phyloP scores from a whole-genome alignment of 139 green algal species.

The Micractinium sp. region DNA sequence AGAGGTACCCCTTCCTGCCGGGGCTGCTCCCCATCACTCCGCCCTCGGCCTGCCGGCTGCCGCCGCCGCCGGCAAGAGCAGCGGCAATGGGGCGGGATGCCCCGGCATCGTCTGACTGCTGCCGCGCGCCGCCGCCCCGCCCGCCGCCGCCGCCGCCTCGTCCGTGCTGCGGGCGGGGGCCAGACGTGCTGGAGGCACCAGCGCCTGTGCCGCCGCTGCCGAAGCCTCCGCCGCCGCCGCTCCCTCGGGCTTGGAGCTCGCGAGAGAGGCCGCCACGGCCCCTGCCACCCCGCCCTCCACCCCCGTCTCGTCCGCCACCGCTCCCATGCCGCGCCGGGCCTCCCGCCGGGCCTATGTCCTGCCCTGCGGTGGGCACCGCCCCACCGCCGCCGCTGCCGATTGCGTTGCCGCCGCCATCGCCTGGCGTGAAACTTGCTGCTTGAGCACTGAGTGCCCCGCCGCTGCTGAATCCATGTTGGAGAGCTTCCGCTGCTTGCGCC shows the following conservation, averaged over 20 bases:
- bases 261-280: not conserved
- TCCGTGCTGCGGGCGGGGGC: too few relatives aligned
- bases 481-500: not conserved
- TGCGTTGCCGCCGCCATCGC: not conserved
- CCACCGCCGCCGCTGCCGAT: not conserved
- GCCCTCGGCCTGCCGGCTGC: not conserved
- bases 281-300: not conserved
- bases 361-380: not conserved
- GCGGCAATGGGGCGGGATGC: too few relatives aligned
- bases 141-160: too few relatives aligned
- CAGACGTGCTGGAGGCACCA: not conserved
- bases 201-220: not conserved
- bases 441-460: not conserved
- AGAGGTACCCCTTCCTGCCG: not conserved
- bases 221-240: not conserved
- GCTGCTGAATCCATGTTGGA: slow-evolving; percentile 13
- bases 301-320: not conserved
- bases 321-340: not conserved
- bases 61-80: too few relatives aligned
- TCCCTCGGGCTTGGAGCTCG: not conserved
- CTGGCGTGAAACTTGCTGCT: not conserved
- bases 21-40: slow-evolving; percentile 6
- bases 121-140: too few relatives aligned
- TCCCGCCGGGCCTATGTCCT: not conserved
- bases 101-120: too few relatives aligned